phyloP scores from a whole-genome alignment of 306 rosid species.

The Fagus crenata region DNA sequence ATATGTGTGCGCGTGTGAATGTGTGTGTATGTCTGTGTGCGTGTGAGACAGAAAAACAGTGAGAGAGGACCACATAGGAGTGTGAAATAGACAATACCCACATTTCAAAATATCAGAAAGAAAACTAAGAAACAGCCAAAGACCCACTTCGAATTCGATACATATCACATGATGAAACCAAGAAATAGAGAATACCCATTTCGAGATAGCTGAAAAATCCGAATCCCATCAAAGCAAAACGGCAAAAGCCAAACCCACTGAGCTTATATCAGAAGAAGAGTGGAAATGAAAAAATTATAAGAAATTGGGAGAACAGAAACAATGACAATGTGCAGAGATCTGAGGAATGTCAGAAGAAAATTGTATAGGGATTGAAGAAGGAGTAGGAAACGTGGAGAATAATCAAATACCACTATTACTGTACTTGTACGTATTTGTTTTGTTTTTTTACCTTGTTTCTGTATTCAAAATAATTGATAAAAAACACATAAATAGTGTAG shows the following conservation, averaged over 20 bases:
- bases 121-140: conserved; percentile 16
- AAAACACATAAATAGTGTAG: conserved; percentile 14
- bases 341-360: conserved; percentile 50
- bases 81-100: conserved; percentile 17
- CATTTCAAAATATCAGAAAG: conserved; percentile 5
- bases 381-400: conserved; percentile 30
- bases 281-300: not conserved
- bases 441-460: not conserved
- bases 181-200: conserved; percentile 16
- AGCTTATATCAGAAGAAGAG: not conserved
- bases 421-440: conserved; percentile 26
- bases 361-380: conserved; percentile 24
- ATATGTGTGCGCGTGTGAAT: not conserved
- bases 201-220: conserved; percentile 2
- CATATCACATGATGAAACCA: not conserved
- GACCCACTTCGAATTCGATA: conserved; percentile 29
- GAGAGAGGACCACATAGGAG: conserved; percentile 21
- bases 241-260: not conserved
- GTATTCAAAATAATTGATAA: not conserved
- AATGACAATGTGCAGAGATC: conserved; percentile 37
- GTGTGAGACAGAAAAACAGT: conserved; percentile 7
- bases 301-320: conserved; percentile 1
- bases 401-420: not conserved
- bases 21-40: not conserved
- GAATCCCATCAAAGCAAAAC: conserved; percentile 13